Percentiles rank a stretch among this genome's conserved stretches.
Evolutionary conservation across 2,329 filamentous ascomycete genomes (phyloP).

Genomic region (Elsinoe necatrix): DNA sequence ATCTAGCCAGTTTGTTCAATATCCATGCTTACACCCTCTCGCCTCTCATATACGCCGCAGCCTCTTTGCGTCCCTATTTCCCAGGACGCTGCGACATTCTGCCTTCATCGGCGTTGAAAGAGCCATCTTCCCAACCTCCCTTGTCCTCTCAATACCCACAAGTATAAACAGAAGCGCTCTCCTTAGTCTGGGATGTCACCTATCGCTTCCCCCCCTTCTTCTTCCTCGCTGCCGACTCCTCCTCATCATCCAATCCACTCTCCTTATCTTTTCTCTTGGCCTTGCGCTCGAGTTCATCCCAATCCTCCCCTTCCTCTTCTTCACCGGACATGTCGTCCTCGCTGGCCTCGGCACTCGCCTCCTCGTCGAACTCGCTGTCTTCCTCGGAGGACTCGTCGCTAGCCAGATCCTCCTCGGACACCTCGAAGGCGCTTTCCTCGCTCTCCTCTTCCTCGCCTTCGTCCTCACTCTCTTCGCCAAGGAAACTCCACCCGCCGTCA

Average conservation of each 20-base stretch:
- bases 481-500: conserved; percentile 91
- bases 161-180: too few species aligned
- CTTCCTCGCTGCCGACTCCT: conserved; percentile 58
- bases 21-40: background rate
- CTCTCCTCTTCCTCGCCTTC: conserved; percentile 70
- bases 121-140: background rate
- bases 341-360: conserved; percentile 71
- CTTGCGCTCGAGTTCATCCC: conserved; percentile 91
- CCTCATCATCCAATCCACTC: conserved; percentile 45
- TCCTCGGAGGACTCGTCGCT: conserved; percentile 75
- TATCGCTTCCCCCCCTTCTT: conserved; percentile 39
- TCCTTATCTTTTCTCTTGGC: conserved; percentile 57
- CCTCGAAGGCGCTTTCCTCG: conserved; percentile 86
- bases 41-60: background rate
- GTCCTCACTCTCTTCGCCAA: conserved; percentile 78
- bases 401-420: conserved; percentile 72
- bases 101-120: background rate
- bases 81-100: background rate
- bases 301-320: conserved; percentile 74
- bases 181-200: background rate
- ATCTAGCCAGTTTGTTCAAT: background rate
- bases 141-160: too few species aligned
- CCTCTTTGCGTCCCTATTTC: conserved; percentile 10
- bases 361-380: conserved; percentile 87
- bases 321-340: conserved; percentile 53